phyloP scores from a whole-genome alignment of 768 basidiomycete genomes.

The Saitozyma podzolica region DNA sequence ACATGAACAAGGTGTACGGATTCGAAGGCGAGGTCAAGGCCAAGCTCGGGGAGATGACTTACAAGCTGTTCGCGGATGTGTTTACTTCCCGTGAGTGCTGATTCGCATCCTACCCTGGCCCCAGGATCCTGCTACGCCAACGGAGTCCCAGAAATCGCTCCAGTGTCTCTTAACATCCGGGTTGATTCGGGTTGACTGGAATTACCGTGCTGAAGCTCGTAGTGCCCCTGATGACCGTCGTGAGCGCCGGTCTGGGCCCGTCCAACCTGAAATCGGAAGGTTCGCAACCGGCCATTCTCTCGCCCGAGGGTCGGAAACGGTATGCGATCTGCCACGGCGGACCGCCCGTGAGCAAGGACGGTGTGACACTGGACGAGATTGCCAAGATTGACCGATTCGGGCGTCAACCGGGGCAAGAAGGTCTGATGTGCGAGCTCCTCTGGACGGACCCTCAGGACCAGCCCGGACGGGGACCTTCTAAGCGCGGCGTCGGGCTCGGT shows the following conservation, averaged over 20 bases:
- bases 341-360: slow-evolving; percentile 83
- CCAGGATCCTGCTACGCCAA: not conserved
- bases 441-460: slow-evolving; percentile 95
- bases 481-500: slow-evolving; percentile 94
- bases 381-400: slow-evolving; percentile 83
- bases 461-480: slow-evolving; percentile 90
- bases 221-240: slow-evolving; percentile 88
- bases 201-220: not conserved
- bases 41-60: slow-evolving; percentile 93
- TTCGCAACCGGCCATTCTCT: slow-evolving; percentile 66
- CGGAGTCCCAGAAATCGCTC: not conserved
- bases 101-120: not conserved
- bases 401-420: slow-evolving; percentile 88
- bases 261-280: slow-evolving; percentile 54
- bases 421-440: slow-evolving; percentile 81
- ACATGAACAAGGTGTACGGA: slow-evolving; percentile 75
- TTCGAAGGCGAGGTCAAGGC: slow-evolving; percentile 82
- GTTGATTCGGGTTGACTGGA: no score
- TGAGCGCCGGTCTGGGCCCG: slow-evolving; percentile 66
- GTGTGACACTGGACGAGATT: slow-evolving; percentile 90
- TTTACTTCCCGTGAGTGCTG: slow-evolving; percentile 76
- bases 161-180: no score
- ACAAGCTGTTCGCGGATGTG: slow-evolving; percentile 92
- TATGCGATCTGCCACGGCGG: slow-evolving; percentile 97
- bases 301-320: slow-evolving; percentile 76